phyloP scores from a whole-genome alignment of 1,139 yeast species.

The Nadsonia commutata region DNA sequence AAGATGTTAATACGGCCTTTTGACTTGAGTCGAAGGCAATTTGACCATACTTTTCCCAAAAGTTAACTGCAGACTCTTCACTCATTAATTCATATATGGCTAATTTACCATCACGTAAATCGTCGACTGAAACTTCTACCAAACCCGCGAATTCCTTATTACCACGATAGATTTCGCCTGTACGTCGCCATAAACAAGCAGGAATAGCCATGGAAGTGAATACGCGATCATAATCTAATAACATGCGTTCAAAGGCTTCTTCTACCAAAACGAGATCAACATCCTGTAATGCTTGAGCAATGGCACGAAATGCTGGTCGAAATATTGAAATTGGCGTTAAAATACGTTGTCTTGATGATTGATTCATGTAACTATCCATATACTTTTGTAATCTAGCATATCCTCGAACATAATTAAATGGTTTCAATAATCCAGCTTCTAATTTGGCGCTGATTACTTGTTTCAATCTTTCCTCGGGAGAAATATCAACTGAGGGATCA shows the following conservation, averaged over 20 bases:
- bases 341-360: conserved; percentile 73
- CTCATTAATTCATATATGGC: conserved; percentile 93
- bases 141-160: conserved; percentile 92
- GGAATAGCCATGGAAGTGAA: conserved; percentile 97
- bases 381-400: conserved; percentile 80
- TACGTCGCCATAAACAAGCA: conserved; percentile 93
- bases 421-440: conserved; percentile 86
- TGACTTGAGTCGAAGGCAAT: conserved; percentile 94
- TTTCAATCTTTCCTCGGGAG: conserved; percentile 86
- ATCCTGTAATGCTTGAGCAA: conserved; percentile 80
- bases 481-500: conserved; percentile 86
- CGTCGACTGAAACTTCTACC: conserved; percentile 87
- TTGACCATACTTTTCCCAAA: conserved; percentile 96
- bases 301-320: conserved; percentile 88
- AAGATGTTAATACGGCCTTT: conserved; percentile 86
- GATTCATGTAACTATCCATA: conserved; percentile 89
- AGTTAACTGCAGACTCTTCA: conserved; percentile 94
- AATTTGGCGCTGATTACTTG: conserved; percentile 93
- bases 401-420: conserved; percentile 89
- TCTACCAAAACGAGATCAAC: conserved; percentile 87
- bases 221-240: conserved; percentile 85
- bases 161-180: conserved; percentile 92
- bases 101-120: conserved; percentile 77
- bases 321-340: conserved; percentile 74
- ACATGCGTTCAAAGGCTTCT: conserved; percentile 87